Evolutionary conservation across 306 rosid genomes (phyloP), one percentile per base, ranked within the genome.

Genomic region (Cicer yamashitae): DNA sequence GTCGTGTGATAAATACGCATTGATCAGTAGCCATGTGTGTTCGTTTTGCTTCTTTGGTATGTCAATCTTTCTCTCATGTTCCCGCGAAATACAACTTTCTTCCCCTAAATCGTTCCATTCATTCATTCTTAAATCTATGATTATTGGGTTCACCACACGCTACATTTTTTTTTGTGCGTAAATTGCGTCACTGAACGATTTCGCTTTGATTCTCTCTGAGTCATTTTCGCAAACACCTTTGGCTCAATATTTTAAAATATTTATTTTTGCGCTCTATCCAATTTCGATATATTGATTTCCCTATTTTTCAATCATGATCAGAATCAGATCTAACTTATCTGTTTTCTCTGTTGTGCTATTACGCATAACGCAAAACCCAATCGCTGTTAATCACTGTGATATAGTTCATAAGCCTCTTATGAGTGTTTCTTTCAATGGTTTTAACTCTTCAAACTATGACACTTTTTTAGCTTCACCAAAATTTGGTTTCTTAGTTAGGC

Each of bases 191-290:
- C 6, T 39, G 1, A 12, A 58, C 62, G 7, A 46, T 20, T 64
- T 2, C 41, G 53, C 25, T 5, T 60, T 39, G 52, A 51, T 7
- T 77, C 51, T 78, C 80, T 67, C 9, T 78, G 20, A 14, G 84
- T 62, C 77, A 75, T 78, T 86, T 57, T 81, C 69, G 3, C 84
- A 75, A 78, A 81, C 84, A 71, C 51, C 58, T 84, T 75, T 7
- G 6, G 15, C 68, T 57, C 82, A 46, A 53, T n/a, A 7, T 66
- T 79, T 44, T 7, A 30, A 56, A 50, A 50, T 67, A 37, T 25
- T 25, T 50, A 52, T 37, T 40, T 52, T 6, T 18, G 6, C 15
- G 38, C 74, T 70, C 47, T 43, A 40, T 47, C 52, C 8, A 37
- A 53, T 38, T 70, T 59, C 64, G 4, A 75, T 8, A 76, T 1